These are phyloP conservation scores for Xylaria sp. DNA, from an alignment of 2,329 filamentous ascomycete species.

Conservation along the genomic window DNA sequence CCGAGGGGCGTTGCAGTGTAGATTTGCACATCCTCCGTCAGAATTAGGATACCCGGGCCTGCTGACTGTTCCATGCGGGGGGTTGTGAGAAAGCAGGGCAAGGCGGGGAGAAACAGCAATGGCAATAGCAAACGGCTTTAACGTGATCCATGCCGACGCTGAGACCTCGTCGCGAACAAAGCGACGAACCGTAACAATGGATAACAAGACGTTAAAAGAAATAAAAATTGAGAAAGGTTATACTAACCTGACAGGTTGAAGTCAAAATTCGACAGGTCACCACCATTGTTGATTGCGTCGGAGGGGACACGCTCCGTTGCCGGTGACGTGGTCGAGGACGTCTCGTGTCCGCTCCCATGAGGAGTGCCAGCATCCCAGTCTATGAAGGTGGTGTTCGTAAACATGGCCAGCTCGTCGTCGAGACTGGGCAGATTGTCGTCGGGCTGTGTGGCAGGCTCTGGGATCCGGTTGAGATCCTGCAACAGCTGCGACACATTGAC, in stretches of 20 bases:
- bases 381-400: constrained; percentile 83
- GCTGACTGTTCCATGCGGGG: constrained; percentile 25
- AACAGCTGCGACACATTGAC: constrained; percentile 90
- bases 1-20: neutral
- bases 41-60: constrained; percentile 11
- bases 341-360: constrained; percentile 30
- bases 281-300: constrained; percentile 27
- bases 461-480: constrained; percentile 79
- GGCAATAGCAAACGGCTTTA: constrained; percentile 3
- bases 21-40: constrained; percentile 1
- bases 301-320: constrained; percentile 33
- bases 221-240: neutral
- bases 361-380: constrained; percentile 65
- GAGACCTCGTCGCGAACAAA: neutral
- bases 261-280: constrained; percentile 36
- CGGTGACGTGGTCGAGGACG: constrained; percentile 36
- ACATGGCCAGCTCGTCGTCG: constrained; percentile 72
- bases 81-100: neutral
- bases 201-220: constrained; percentile 1
- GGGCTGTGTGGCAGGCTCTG: constrained; percentile 62
- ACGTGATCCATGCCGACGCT: neutral
- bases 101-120: constrained; percentile 5
- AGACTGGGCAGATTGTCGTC: constrained; percentile 28
- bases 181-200: neutral
- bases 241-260: constrained; percentile 41